Evolutionary conservation across 164 flowering plant species (phyloP), one percentile per base, ranked within the genome.

Genomic region (Vitis rotundifolia): DNA sequence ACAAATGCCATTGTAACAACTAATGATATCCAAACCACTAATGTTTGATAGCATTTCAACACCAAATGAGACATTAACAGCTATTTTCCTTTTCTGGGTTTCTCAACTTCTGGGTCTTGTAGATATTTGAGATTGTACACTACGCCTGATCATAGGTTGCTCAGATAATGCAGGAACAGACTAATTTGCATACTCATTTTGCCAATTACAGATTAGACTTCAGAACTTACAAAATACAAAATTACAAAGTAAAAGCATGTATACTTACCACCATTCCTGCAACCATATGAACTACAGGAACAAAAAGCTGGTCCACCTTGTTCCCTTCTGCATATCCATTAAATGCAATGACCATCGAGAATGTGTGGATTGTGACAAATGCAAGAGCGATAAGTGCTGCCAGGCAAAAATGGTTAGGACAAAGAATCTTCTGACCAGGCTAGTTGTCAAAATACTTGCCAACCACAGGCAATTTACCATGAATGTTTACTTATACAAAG

Each of bases 271-370:
- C 71, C 77, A 85, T 61, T 68, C 92, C 92, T 26, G 97, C 95
- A 73, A 77, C 79, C 57, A 94, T 71, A 83, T 94, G 99, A 80
- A 92, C 79, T 1, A 71, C 69, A 19, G 99, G 97, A 81, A 89
- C 98, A 78, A 94, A 85, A 68, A 75, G 65, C 69, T 87, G 96
- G 76, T 92, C 93, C 59, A 75, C 79, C 78, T 75, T 91, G 66
- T 84, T 90, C 73, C 87, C 84, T 73, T 91, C 91, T 1, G 89
- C 91, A 79, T 88, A 94, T 51, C 97, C 98, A 66, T 86, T 89
- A 80, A 94, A 94, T 61, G 99, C 98, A 79, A 94, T 90, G 66
- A 94, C 96, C 97, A 94, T 94, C 13, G 99, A 94, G 82, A 89
- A 90, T n/a, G 99, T 92, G 73, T 92, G 99, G 64, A 92, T 91